These are phyloP conservation scores for Circinella minor DNA, from an alignment of 371 early-diverging fungal species.

Conservation along the genomic window DNA sequence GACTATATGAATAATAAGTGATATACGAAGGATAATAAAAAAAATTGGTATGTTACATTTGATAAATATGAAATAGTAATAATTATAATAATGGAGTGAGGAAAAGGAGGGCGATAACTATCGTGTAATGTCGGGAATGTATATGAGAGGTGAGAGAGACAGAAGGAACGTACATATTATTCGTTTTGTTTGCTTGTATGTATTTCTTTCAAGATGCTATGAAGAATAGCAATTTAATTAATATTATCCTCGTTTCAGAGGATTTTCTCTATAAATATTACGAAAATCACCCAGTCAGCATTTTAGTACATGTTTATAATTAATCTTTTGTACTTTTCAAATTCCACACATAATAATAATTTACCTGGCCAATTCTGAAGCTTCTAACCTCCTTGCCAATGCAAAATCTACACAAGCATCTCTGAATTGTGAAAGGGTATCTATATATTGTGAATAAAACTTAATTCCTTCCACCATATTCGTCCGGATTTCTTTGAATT, in stretches of 20 bases:
- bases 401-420: slow-evolving; percentile 72
- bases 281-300: no score
- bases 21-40: not conserved
- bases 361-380: slow-evolving; percentile 58
- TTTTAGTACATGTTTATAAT: no score
- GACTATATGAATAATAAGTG: no score
- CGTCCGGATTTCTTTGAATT: slow-evolving; percentile 67
- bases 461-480: slow-evolving; percentile 74
- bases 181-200: not conserved
- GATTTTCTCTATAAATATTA: not conserved
- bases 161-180: no score
- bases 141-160: not conserved
- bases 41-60: slow-evolving; percentile 4
- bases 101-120: no score
- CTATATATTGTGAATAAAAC: slow-evolving; percentile 77
- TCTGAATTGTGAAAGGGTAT: slow-evolving; percentile 61
- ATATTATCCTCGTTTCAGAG: not conserved
- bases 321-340: no score
- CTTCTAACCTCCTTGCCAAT: slow-evolving; percentile 73
- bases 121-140: not conserved
- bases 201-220: not conserved
- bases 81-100: no score
- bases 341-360: not conserved
- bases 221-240: not conserved
- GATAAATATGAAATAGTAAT: slow-evolving; percentile 4